Percentiles rank a stretch among this genome's conserved stretches.
These are phyloP conservation scores for Neoboletus subvelutipes DNA, from an alignment of 768 basidiomycete species.

Conservation along the genomic window DNA sequence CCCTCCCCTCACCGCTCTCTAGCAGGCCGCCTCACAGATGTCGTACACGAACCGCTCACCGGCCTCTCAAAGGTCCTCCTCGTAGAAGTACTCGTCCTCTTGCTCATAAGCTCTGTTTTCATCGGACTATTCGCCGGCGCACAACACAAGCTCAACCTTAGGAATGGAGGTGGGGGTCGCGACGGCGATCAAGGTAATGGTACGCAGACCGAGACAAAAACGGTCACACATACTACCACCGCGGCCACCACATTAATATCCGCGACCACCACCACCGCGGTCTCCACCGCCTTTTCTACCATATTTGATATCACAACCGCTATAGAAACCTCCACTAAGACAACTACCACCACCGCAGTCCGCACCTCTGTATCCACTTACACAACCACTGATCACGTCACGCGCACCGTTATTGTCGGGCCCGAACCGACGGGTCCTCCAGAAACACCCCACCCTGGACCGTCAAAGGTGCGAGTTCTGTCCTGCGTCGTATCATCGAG, in stretches of 20 bases:
- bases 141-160: constrained; percentile 68
- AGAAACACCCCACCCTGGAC: constrained; percentile 56
- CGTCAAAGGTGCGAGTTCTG: constrained; percentile 46
- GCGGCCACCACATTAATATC: constrained; percentile 31
- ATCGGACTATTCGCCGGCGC: constrained; percentile 92
- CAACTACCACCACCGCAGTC: constrained; percentile 38
- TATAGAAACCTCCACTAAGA: constrained; percentile 43
- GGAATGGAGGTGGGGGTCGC: constrained; percentile 36
- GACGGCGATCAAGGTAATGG: constrained; percentile 30
- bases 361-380: constrained; percentile 39
- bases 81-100: constrained; percentile 67
- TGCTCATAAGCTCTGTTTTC: constrained; percentile 84
- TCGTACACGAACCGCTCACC: constrained; percentile 77
- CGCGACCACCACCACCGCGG: constrained; percentile 36
- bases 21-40: constrained; percentile 41
- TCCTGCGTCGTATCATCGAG: not conserved
- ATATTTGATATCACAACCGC: constrained; percentile 35
- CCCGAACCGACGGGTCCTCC: constrained; percentile 42
- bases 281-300: constrained; percentile 33
- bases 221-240: constrained; percentile 33
- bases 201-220: constrained; percentile 35
- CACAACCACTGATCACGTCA: constrained; percentile 37
- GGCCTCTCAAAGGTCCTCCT: constrained; percentile 82
- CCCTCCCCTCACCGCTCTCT: constrained; percentile 38
- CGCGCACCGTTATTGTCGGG: constrained; percentile 42